A percentile compares a stretch with the other conserved stretches of the same genome.
These are phyloP conservation scores for Globisporangium echinulatum DNA, from an alignment of 352 stramenopile genomes.

Conservation along the genomic window DNA sequence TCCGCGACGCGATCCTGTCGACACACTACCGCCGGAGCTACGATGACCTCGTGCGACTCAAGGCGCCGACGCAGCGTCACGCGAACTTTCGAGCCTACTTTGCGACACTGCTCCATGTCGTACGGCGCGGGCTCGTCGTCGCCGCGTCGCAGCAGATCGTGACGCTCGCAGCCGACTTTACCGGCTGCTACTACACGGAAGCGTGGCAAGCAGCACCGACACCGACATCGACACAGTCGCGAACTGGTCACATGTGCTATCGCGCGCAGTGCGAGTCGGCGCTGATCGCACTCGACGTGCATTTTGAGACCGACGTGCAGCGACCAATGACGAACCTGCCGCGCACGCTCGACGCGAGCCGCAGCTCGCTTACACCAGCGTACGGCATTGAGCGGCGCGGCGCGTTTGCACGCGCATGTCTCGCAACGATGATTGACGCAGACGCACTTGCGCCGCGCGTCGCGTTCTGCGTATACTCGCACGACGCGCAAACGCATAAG, in stretches of 20 bases:
- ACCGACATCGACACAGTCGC: neutral
- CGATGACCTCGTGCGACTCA: constrained; percentile 34
- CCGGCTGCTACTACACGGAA: constrained; percentile 34
- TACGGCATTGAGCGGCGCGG: constrained; percentile 54
- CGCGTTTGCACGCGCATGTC: constrained; percentile 38
- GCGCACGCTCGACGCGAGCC: constrained; percentile 48
- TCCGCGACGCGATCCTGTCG: constrained; percentile 29
- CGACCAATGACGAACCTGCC: constrained; percentile 76
- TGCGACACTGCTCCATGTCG: constrained; percentile 26
- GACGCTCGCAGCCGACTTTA: constrained; percentile 59
- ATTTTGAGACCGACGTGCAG: constrained; percentile 33
- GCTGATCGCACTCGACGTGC: constrained; percentile 33
- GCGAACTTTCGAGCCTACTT: constrained; percentile 33
- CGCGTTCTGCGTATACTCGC: constrained; percentile 54
- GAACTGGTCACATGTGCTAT: constrained; percentile 48
- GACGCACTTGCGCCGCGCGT: constrained; percentile 18
- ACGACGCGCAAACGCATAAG: constrained; percentile 17
- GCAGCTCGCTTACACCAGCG: constrained; percentile 27
- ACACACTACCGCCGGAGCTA: constrained; percentile 38
- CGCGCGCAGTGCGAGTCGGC: constrained; percentile 29
- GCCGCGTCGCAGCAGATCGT: constrained; percentile 70
- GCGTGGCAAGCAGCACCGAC: constrained; percentile 43
- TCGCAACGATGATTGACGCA: constrained; percentile 60
- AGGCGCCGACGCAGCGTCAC: constrained; percentile 18
- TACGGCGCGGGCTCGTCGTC: constrained; percentile 41